Percentiles rank a stretch among this genome's conserved stretches.
Evolutionary conservation across 164 flowering plant species (phyloP).

Genomic region (Vitis rotundifolia): DNA sequence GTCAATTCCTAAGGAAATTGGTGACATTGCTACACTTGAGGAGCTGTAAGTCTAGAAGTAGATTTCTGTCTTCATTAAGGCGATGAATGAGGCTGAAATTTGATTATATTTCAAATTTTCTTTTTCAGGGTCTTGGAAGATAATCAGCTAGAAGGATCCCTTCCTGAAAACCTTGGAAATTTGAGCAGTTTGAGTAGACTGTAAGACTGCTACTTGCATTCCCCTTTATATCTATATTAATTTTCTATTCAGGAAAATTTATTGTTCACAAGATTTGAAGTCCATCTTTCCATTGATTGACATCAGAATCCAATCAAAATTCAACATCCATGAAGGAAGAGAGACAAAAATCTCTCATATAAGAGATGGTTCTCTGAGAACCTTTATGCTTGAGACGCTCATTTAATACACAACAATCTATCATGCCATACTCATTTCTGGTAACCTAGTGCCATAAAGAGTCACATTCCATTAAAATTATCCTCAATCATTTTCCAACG

Average conservation of each 20-base stretch:
- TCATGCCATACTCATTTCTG: too few species aligned
- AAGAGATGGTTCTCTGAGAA: too few species aligned
- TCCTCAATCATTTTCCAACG: too few species aligned
- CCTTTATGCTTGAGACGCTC: too few species aligned
- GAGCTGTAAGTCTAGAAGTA: constrained; percentile 46
- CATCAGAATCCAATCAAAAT: too few species aligned
- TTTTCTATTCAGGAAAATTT: neutral
- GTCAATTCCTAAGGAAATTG: constrained; percentile 54
- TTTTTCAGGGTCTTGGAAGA: constrained; percentile 53
- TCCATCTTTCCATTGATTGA: too few species aligned
- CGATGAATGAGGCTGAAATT: too few species aligned
- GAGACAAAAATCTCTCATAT: too few species aligned
- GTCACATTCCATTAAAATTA: too few species aligned
- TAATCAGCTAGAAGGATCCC: constrained; percentile 48
- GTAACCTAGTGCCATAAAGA: too few species aligned
- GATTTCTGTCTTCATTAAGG: neutral
- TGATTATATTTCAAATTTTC: constrained; percentile 1
- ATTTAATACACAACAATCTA: too few species aligned
- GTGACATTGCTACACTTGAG: constrained; percentile 47
- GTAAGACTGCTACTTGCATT: constrained; percentile 30
- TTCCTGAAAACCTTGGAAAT: constrained; percentile 53
- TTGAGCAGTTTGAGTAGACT: constrained; percentile 47
- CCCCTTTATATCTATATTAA: neutral
- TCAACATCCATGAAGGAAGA: too few species aligned
- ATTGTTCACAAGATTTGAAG: neutral